Evolutionary conservation across 2,329 filamentous ascomycete genomes (phyloP).

Genomic region (Penicillium sumatraense): DNA sequence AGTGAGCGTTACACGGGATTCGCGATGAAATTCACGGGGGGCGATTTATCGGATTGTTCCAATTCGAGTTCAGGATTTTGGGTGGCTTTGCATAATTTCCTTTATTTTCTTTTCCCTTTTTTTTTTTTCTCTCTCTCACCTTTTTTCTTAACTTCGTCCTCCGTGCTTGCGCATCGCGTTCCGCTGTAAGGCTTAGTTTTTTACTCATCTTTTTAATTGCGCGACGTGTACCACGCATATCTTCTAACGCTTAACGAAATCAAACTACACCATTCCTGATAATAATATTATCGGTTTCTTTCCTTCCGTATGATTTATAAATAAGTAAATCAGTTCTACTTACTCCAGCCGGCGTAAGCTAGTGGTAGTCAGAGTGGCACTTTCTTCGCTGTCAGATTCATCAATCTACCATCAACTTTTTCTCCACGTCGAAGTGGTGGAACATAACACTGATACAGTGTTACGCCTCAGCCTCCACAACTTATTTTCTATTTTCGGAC

Average conservation of each 20-base stretch:
- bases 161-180: background rate
- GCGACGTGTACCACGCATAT: background rate
- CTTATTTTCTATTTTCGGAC: too few species aligned
- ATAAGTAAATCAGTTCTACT: too few species aligned
- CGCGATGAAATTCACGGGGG: background rate
- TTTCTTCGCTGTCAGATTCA: background rate
- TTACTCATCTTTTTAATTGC: background rate
- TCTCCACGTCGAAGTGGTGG: background rate
- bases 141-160: background rate
- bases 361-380: background rate
- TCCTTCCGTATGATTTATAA: too few species aligned
- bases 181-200: background rate
- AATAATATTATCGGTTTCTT: too few species aligned
- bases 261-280: background rate
- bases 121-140: background rate
- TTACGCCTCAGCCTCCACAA: background rate
- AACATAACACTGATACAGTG: background rate
- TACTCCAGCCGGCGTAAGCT: too few species aligned
- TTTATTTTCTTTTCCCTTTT: background rate
- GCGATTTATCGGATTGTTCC: background rate
- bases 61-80: background rate
- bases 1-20: background rate
- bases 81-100: background rate
- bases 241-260: conserved; percentile 1
- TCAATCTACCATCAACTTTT: background rate